Conservation (phyloP, 2,329 filamentous ascomycete genomes). For the Xenosphaeropsis pyriputrescens region DNA sequence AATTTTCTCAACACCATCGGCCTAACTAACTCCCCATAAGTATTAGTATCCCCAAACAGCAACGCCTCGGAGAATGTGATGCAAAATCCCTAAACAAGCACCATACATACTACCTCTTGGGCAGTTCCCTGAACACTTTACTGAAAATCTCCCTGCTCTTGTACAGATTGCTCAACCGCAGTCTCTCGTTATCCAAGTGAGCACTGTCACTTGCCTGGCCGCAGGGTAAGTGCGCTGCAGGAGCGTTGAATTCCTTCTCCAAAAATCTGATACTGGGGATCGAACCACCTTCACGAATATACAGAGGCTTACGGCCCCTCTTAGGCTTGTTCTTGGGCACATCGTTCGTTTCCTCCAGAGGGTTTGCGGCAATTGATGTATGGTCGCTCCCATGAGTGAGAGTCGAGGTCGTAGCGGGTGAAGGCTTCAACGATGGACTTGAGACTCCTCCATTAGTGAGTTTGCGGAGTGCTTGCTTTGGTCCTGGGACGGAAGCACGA, state of each 20-base stretch:
- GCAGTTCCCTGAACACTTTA: constrained; percentile 49
- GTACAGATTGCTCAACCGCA: constrained; percentile 73
- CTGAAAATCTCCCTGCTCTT: constrained; percentile 89
- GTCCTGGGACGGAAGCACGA: constrained; percentile 23
- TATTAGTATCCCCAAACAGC: no score
- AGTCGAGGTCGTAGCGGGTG: constrained; percentile 33
- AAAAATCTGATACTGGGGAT: constrained; percentile 90
- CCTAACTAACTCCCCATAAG: no score
- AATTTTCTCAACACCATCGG: no score
- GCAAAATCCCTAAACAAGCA: neutral
- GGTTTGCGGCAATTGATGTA: constrained; percentile 13
- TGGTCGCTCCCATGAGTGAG: constrained; percentile 29
- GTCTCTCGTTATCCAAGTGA: constrained; percentile 89
- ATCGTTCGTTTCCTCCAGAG: constrained; percentile 16
- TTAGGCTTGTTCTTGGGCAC: neutral
- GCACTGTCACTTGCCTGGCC: constrained; percentile 90
- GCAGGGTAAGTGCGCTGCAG: constrained; percentile 84
- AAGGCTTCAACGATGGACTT: constrained; percentile 20
- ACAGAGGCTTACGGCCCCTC: constrained; percentile 51
- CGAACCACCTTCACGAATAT: constrained; percentile 88
- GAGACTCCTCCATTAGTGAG: constrained; percentile 4
- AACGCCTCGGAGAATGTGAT: neutral
- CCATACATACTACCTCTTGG: constrained; percentile 12
- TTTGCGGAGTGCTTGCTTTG: constrained; percentile 10
- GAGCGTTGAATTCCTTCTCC: constrained; percentile 85